A percentile compares a stretch with the other conserved stretches of the same genome.
phyloP scores from a whole-genome alignment of 2,329 filamentous ascomycete species.

The Chaetomium strumarium region DNA sequence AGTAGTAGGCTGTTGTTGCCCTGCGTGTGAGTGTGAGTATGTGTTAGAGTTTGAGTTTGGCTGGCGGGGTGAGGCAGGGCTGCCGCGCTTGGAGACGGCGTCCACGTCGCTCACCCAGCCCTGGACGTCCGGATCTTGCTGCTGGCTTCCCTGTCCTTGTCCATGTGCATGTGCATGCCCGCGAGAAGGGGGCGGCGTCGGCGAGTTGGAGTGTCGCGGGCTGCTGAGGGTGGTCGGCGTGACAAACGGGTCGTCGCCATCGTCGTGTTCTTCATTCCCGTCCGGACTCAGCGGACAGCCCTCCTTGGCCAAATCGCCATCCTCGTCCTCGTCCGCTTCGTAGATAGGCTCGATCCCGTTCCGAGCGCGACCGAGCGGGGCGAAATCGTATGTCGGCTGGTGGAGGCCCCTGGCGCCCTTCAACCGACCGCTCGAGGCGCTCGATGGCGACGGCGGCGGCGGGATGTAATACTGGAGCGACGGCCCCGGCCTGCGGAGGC shows the following conservation, averaged over 20 bases:
- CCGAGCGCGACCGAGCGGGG: conserved; percentile 18
- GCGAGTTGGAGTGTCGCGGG: conserved; percentile 2
- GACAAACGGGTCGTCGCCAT: conserved; percentile 42
- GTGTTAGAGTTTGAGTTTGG: too few species aligned
- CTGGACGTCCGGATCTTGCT: conserved; percentile 48
- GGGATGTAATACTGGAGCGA: conserved; percentile 22
- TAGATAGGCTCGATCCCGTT: conserved; percentile 53
- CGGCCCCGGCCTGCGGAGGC: conserved; percentile 32
- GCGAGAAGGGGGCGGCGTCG: conserved; percentile 21
- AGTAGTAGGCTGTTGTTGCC: too few species aligned
- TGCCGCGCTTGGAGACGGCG: conserved; percentile 30
- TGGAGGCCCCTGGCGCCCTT: conserved; percentile 33
- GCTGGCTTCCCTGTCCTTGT: conserved; percentile 11
- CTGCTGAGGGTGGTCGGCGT: conserved; percentile 35
- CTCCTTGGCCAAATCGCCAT: conserved; percentile 17
- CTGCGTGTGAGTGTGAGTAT: too few species aligned
- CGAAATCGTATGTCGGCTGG: conserved; percentile 31
- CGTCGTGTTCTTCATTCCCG: conserved; percentile 17
- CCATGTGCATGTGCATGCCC: background rate
- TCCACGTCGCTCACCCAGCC: conserved; percentile 54
- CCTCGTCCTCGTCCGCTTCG: conserved; percentile 49
- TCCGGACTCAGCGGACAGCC: conserved; percentile 17
- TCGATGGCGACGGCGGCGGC: conserved; percentile 14
- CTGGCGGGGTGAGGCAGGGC: background rate
- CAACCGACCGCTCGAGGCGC: conserved; percentile 16